phyloP scores from a whole-genome alignment of 2,329 filamentous ascomycete genomes.

The Calonectria fujianensis region DNA sequence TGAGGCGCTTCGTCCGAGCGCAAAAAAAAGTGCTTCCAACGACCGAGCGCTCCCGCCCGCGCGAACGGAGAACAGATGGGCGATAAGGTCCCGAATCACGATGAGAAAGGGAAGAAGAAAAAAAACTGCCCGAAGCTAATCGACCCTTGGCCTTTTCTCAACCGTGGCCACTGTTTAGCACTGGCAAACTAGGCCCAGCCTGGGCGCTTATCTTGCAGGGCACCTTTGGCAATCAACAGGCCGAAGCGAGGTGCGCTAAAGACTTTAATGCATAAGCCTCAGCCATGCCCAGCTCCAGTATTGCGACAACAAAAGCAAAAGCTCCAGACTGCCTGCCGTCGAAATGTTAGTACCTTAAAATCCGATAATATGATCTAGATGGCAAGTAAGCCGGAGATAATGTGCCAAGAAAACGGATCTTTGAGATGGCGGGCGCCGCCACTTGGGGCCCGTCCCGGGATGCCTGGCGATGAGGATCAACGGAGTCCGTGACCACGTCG shows the following conservation, averaged over 20 bases:
- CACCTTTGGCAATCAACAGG: background rate
- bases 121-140: background rate
- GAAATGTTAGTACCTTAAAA: background rate
- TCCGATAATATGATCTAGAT: background rate
- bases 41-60: background rate
- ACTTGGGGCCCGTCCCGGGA: background rate
- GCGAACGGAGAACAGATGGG: slow-evolving; percentile 9
- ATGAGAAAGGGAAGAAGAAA: background rate
- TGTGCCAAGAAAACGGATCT: background rate
- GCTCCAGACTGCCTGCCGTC: background rate
- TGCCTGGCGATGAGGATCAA: background rate
- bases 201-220: background rate
- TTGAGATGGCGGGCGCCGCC: background rate
- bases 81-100: background rate
- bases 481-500: background rate
- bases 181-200: background rate
- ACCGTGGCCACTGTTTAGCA: background rate
- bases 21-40: background rate
- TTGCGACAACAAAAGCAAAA: background rate
- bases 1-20: slow-evolving; percentile 27
- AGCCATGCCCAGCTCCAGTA: background rate
- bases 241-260: background rate
- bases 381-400: background rate
- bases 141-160: background rate
- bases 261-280: background rate